These are phyloP conservation scores for Bocquillonia castaneifolia DNA, from an alignment of 441 rosid genomes.

Conservation along the genomic window DNA sequence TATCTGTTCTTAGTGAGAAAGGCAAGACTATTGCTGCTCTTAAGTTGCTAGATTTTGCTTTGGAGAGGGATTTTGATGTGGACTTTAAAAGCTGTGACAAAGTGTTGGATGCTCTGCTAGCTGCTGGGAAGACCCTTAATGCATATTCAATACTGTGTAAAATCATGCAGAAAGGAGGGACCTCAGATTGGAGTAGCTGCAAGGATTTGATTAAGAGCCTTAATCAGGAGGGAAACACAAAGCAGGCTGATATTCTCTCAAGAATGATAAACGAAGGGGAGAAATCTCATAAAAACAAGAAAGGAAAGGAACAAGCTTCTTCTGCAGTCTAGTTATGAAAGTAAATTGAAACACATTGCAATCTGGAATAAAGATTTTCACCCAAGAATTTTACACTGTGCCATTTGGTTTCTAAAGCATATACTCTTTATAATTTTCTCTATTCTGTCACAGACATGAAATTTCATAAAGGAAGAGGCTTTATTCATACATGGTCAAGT, in stretches of 20 bases:
- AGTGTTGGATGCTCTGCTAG: constrained; percentile 77
- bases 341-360: too few species aligned
- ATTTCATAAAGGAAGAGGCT: too few species aligned
- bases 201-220: constrained; percentile 70
- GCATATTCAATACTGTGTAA: constrained; percentile 86
- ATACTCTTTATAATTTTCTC: too few species aligned
- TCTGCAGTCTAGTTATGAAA: constrained; percentile 7
- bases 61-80: constrained; percentile 61
- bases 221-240: constrained; percentile 75
- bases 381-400: too few species aligned
- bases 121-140: constrained; percentile 78
- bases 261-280: constrained; percentile 56
- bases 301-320: constrained; percentile 18
- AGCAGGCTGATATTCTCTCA: constrained; percentile 85
- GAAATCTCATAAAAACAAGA: constrained; percentile 15
- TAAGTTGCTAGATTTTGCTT: constrained; percentile 64
- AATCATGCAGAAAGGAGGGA: constrained; percentile 68
- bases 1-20: constrained; percentile 62
- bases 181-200: constrained; percentile 59
- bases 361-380: too few species aligned
- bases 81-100: constrained; percentile 69
- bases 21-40: constrained; percentile 82
- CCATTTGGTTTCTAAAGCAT: too few species aligned
- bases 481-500: too few species aligned
- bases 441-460: too few species aligned